Percentiles rank a stretch among this genome's conserved stretches.
Evolutionary conservation across 192 early-diverging fungal genomes (phyloP).

Genomic region (Hyaloraphidium curvatum): DNA sequence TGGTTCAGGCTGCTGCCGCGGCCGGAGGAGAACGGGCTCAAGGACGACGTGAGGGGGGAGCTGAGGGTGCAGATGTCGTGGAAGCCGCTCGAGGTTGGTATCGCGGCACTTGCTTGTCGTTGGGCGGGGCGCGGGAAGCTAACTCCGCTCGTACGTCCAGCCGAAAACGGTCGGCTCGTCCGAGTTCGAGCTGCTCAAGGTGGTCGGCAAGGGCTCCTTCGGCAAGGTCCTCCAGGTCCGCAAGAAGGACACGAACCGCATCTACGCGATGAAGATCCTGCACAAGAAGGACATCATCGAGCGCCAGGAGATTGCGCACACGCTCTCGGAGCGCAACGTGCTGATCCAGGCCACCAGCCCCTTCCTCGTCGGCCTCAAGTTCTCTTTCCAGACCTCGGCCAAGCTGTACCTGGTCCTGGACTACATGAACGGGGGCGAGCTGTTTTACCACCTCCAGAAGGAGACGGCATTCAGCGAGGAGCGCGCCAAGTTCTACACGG

Average conservation of each 20-base stretch:
- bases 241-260: slow-evolving; percentile 57
- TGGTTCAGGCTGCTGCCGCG: not conserved
- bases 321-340: slow-evolving; percentile 57
- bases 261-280: slow-evolving; percentile 70
- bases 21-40: not conserved
- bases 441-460: slow-evolving; percentile 82
- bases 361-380: slow-evolving; percentile 85
- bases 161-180: slow-evolving; percentile 18
- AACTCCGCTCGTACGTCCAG: slow-evolving; percentile 7
- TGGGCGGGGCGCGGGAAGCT: not conserved
- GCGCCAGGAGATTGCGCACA: slow-evolving; percentile 53
- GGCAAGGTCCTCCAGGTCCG: slow-evolving; percentile 63
- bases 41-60: not conserved
- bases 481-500: slow-evolving; percentile 62
- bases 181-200: slow-evolving; percentile 53
- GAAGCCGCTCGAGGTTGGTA: not conserved
- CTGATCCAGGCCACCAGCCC: slow-evolving; percentile 51
- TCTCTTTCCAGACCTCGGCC: slow-evolving; percentile 65
- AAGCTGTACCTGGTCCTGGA: slow-evolving; percentile 63
- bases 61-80: not conserved
- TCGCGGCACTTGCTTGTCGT: not conserved
- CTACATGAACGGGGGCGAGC: slow-evolving; percentile 61
- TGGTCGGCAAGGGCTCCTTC: slow-evolving; percentile 59
- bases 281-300: slow-evolving; percentile 52
- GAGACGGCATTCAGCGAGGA: slow-evolving; percentile 76